phyloP scores from a whole-genome alignment of 805 yeast genomes.

The Metschnikowia peoriensis region DNA sequence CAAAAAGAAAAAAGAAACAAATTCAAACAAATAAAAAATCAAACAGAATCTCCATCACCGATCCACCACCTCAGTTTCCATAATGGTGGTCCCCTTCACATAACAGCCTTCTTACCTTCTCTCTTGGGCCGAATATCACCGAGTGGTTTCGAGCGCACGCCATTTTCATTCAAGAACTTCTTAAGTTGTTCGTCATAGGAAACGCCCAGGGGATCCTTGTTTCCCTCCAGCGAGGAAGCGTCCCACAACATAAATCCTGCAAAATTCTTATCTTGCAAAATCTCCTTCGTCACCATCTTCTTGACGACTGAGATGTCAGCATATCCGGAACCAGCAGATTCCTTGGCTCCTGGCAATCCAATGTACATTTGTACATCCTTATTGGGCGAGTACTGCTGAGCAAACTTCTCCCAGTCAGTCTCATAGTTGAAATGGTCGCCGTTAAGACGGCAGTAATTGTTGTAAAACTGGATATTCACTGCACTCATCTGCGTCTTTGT shows the following conservation, averaged over 20 bases:
- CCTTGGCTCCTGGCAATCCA: conserved; percentile 60
- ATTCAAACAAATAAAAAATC: too few relatives aligned
- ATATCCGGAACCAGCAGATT: conserved; percentile 60
- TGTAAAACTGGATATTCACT: conserved; percentile 85
- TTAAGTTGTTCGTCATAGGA: conserved; percentile 11
- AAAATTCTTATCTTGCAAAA: conserved; percentile 31
- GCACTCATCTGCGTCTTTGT: conserved; percentile 66
- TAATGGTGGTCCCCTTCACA: too few relatives aligned
- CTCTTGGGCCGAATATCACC: background rate
- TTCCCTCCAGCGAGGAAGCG: conserved; percentile 57
- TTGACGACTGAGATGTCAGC: conserved; percentile 25
- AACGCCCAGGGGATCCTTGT: conserved; percentile 25
- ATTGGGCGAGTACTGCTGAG: conserved; percentile 61
- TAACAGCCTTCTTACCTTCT: background rate
- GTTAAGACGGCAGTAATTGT: conserved; percentile 62
- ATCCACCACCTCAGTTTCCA: too few relatives aligned
- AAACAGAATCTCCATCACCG: too few relatives aligned
- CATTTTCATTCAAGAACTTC: conserved; percentile 2
- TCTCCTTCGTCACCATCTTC: conserved; percentile 13
- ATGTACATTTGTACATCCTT: conserved; percentile 63
- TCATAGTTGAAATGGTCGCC: conserved; percentile 53
- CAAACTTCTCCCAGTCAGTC: conserved; percentile 64
- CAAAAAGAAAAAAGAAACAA: too few relatives aligned
- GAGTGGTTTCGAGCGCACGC: background rate
- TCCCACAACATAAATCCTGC: conserved; percentile 88